Base-by-base conservation (phyloP, 1,139 yeast genomes). In the Casaregolazyma lundiana region DNA sequence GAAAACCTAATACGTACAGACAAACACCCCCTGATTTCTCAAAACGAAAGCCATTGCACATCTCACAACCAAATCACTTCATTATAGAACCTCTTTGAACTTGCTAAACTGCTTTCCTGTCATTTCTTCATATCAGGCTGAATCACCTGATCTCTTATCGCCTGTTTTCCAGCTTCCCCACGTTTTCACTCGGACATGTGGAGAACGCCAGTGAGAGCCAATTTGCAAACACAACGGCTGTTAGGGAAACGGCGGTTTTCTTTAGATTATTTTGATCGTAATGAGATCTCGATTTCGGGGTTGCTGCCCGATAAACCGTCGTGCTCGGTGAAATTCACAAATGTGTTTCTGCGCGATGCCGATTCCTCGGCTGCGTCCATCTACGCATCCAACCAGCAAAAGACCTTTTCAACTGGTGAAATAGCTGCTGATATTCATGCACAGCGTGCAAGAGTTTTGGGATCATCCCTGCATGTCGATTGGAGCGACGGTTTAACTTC, bases 271-370 rank as follows among this genome's bases (percentile, higher is more conserved):
- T 20, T 37, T 16, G 39, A 45, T 36, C 37, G 24, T 26, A 11
- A 37, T 7, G 35, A 40, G 19, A 20, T 43, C 9, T 16, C 42
- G 18, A 24, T 42, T 8, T 35, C 39, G 2, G 45, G 45, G 9
- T 13, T 42, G 16, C n/a, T 36, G 6, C 26, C 41, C 8, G 40
- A 36, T 7, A 26, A 24, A 9, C 40, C 45, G 9, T 18, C 26
- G 5, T 2, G 17, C 3, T 47, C 47, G 11, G 71, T 75, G 17
- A 67, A 71, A 29, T 81, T 73, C 62, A 72, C 73, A 50, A 78
- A 75, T 49, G 64, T 78, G 2, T 83, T 84, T 57, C 68, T 85
- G 34, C 69, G 94, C 52, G 95, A 85, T 57, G 72, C 88, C 0
- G 80, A 87, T 43, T 62, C 65, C 3, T 68, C 78, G 2, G 58